phyloP scores from a whole-genome alignment of 2,329 filamentous ascomycete species.

The Aspergillus udagawae region DNA sequence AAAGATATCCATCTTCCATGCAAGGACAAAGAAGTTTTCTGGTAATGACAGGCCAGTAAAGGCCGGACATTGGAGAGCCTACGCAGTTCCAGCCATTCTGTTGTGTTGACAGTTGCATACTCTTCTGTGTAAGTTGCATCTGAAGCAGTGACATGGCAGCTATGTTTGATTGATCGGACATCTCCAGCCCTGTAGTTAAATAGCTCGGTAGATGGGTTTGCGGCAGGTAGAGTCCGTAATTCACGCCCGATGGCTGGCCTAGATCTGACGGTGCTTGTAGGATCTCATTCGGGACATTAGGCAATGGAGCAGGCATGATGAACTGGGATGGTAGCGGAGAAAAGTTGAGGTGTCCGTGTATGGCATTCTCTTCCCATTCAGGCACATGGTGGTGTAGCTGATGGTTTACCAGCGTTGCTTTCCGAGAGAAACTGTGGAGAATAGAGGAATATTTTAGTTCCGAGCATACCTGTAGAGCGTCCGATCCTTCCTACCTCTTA shows the following conservation, averaged over 20 bases:
- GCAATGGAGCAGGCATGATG: slow-evolving; percentile 16
- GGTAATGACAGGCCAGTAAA: too few relatives aligned
- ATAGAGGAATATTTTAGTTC: not conserved
- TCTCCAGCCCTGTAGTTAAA: not conserved
- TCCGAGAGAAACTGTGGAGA: slow-evolving; percentile 34
- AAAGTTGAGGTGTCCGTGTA: too few relatives aligned
- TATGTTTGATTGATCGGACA: not conserved
- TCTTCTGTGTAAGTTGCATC: not conserved
- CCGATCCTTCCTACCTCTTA: slow-evolving; percentile 25
- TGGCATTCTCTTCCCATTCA: too few relatives aligned
- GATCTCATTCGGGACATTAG: too few relatives aligned
- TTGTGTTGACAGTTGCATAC: too few relatives aligned
- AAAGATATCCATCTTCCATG: too few relatives aligned
- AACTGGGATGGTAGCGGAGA: too few relatives aligned
- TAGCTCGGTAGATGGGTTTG: not conserved
- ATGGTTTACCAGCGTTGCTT: slow-evolving; percentile 40
- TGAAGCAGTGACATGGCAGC: not conserved
- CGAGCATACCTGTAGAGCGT: not conserved
- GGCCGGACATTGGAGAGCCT: too few relatives aligned
- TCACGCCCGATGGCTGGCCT: too few relatives aligned
- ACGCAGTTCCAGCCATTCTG: too few relatives aligned
- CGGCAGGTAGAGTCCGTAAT: not conserved
- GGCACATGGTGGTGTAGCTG: slow-evolving; percentile 28
- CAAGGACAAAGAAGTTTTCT: too few relatives aligned
- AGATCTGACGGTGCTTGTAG: too few relatives aligned